phyloP scores from a whole-genome alignment of 1,139 yeast species.

The Suhomyces chickasaworum region DNA sequence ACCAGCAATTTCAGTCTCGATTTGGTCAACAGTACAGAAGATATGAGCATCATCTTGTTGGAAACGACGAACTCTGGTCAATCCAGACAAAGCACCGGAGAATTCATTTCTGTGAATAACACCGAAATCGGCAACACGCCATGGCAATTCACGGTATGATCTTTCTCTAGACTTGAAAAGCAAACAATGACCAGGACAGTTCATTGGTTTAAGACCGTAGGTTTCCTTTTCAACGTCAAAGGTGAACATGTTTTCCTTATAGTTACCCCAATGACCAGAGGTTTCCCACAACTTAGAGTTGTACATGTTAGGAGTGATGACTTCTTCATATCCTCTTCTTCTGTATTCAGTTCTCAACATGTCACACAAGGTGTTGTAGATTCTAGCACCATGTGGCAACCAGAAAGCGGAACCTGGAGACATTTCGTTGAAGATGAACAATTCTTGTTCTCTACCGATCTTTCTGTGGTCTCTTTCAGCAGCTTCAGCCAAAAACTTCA shows the following conservation, averaged over 20 bases:
- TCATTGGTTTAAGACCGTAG: slow-evolving; percentile 95
- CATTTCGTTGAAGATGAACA: slow-evolving; percentile 92
- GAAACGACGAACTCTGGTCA: slow-evolving; percentile 95
- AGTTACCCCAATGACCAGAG: slow-evolving; percentile 98
- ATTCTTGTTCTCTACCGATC: slow-evolving; percentile 94
- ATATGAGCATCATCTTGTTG: slow-evolving; percentile 99
- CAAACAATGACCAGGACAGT: slow-evolving; percentile 97
- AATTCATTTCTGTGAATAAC: slow-evolving; percentile 95
- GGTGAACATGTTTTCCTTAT: slow-evolving; percentile 95
- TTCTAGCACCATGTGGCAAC: slow-evolving; percentile 98
- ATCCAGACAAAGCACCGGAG: slow-evolving; percentile 80
- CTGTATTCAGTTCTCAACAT: slow-evolving; percentile 80
- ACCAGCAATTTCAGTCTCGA: slow-evolving; percentile 75
- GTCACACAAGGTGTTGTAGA: slow-evolving; percentile 81
- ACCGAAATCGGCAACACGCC: slow-evolving; percentile 96
- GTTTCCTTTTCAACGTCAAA: slow-evolving; percentile 91
- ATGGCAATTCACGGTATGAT: slow-evolving; percentile 91
- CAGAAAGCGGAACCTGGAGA: slow-evolving; percentile 98
- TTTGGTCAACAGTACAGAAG: slow-evolving; percentile 89
- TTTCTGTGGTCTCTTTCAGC: slow-evolving; percentile 96
- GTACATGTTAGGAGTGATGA: slow-evolving; percentile 97
- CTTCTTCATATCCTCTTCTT: slow-evolving; percentile 94
- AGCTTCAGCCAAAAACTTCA: slow-evolving; percentile 95
- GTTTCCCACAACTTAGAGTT: slow-evolving; percentile 95
- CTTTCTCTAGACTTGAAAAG: slow-evolving; percentile 85